Evolutionary conservation across 805 yeast species (phyloP).

Genomic region (Phaffomyces thermotolerans): DNA sequence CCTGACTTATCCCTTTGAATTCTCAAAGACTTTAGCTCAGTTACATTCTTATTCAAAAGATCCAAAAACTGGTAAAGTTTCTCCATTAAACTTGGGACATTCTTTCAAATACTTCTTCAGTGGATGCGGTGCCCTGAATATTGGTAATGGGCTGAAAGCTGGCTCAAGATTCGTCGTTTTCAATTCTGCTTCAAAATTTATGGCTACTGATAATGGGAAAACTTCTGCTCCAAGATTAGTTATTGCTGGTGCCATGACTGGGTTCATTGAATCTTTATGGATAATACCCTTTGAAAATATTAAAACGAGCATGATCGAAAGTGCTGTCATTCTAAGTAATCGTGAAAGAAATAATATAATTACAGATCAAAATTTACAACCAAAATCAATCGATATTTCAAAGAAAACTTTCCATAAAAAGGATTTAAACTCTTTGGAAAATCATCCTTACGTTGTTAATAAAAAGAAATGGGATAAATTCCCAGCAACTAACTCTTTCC

Average conservation of each 20-base stretch:
- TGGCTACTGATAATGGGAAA: conserved; percentile 51
- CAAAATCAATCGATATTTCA: conserved; percentile 7
- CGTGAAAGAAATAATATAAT: conserved; percentile 10
- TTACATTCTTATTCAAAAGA: conserved; percentile 39
- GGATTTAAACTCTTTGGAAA: conserved; percentile 12
- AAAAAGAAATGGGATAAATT: conserved; percentile 34
- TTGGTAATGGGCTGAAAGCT: conserved; percentile 71
- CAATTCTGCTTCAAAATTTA: conserved; percentile 63
- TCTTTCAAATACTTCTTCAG: conserved; percentile 31
- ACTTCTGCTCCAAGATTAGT: conserved; percentile 75
- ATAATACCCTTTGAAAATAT: conserved; percentile 88
- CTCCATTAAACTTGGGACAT: conserved; percentile 20
- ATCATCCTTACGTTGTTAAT: conserved; percentile 26
- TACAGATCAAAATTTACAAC: background rate
- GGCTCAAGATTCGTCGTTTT: conserved; percentile 66
- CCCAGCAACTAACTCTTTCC: conserved; percentile 48
- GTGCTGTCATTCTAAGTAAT: conserved; percentile 34
- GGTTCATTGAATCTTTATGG: conserved; percentile 71
- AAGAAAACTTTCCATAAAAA: conserved; percentile 27
- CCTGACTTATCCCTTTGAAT: conserved; percentile 66
- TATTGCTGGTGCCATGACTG: conserved; percentile 80
- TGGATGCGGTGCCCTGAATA: conserved; percentile 71
- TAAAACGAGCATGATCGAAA: conserved; percentile 75
- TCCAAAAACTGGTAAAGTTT: conserved; percentile 19
- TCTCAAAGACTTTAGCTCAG: conserved; percentile 57